Conservation (phyloP, 352 stramenopile species). For the Paralagenidium karlingii region DNA sequence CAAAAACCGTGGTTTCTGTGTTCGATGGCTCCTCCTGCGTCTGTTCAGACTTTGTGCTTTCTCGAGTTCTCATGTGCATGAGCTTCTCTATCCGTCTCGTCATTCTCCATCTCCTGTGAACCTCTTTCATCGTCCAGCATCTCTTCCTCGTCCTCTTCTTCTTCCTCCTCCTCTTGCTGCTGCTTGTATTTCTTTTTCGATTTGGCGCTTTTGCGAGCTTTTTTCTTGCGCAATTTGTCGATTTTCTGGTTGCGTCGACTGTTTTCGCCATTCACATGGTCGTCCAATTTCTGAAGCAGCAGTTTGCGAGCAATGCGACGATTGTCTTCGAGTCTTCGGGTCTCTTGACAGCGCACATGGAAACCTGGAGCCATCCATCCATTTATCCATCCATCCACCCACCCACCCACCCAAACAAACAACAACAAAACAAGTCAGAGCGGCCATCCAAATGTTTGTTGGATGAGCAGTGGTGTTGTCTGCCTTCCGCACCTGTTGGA, state of each 20-base stretch:
- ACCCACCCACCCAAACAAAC: too few relatives aligned
- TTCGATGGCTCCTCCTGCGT: too few relatives aligned
- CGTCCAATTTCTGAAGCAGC: constrained; percentile 60
- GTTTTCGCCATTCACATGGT: constrained; percentile 46
- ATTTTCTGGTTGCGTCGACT: constrained; percentile 57
- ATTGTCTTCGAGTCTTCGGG: constrained; percentile 66
- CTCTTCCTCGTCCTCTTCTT: constrained; percentile 7
- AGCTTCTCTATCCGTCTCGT: too few relatives aligned
- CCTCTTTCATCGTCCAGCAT: neutral
- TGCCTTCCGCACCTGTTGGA: constrained; percentile 23
- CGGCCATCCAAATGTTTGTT: too few relatives aligned
- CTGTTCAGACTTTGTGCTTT: too few relatives aligned
- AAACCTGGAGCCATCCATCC: constrained; percentile 18
- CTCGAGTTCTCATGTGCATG: too few relatives aligned
- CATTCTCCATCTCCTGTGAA: too few relatives aligned
- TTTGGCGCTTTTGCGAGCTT: constrained; percentile 38
- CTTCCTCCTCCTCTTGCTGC: constrained; percentile 1
- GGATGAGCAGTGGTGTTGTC: neutral
- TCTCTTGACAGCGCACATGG: constrained; percentile 69
- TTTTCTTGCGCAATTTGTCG: constrained; percentile 48
- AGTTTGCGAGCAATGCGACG: constrained; percentile 57
- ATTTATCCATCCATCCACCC: too few relatives aligned
- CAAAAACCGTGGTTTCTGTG: too few relatives aligned
- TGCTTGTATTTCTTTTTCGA: constrained; percentile 39
- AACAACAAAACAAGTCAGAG: too few relatives aligned